Percentiles rank a stretch among this genome's conserved stretches.
These are phyloP conservation scores for Rhazya stricta DNA, from an alignment of 257 asterid genomes.

Conservation along the genomic window DNA sequence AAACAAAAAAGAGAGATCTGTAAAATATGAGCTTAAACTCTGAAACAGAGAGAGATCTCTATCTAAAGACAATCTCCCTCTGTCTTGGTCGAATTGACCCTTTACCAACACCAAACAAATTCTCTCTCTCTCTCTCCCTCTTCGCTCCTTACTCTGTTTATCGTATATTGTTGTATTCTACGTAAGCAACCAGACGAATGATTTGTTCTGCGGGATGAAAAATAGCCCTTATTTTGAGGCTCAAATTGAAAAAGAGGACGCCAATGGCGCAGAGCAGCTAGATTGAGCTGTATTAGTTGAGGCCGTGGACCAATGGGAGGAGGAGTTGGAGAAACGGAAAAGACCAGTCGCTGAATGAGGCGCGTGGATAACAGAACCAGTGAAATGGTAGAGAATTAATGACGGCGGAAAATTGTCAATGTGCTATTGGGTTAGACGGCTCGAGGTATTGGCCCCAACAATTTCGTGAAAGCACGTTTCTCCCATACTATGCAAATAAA, in stretches of 20 bases:
- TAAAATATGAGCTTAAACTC: neutral
- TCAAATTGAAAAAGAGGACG: neutral
- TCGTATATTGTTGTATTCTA: neutral
- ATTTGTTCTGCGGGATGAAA: neutral
- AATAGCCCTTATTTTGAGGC: neutral
- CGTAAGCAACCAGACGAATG: neutral
- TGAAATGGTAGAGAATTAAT: neutral
- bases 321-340: neutral
- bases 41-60: slow-evolving; percentile 21
- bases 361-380: neutral
- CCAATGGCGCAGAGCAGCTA: slow-evolving; percentile 10
- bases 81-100: neutral
- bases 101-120: neutral
- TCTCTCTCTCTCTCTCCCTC: neutral
- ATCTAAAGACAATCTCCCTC: slow-evolving; percentile 16
- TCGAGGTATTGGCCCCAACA: neutral
- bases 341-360: neutral
- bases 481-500: neutral
- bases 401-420: neutral
- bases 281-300: neutral
- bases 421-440: neutral
- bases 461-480: slow-evolving; percentile 1
- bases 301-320: slow-evolving; percentile 4
- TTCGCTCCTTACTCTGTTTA: neutral
- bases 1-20: slow-evolving; percentile 1